A percentile compares a stretch with the other conserved stretches of the same genome.
These are phyloP conservation scores for Zygotorulaspora mrakii DNA, from an alignment of 1,139 yeast genomes.

Conservation along the genomic window DNA sequence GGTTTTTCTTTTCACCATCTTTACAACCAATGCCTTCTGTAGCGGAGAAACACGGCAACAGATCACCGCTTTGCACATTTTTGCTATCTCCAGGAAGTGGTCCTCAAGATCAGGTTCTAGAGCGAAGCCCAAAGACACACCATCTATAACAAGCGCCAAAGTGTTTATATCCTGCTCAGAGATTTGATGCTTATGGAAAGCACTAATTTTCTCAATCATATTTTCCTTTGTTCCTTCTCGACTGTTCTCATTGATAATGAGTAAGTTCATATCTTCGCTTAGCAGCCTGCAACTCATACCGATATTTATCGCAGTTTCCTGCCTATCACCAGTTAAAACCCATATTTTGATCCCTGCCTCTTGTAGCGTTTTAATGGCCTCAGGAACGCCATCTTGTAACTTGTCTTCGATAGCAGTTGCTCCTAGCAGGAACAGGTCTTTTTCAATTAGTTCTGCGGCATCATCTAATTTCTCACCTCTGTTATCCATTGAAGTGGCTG, in stretches of 20 bases:
- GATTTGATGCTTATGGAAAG: constrained; percentile 63
- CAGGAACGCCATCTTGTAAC: constrained; percentile 97
- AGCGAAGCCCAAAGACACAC: constrained; percentile 82
- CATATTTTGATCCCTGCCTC: constrained; percentile 95
- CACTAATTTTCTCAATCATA: constrained; percentile 68
- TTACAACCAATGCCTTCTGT: constrained; percentile 94
- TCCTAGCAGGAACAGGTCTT: constrained; percentile 74
- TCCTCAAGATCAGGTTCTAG: constrained; percentile 79
- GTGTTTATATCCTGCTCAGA: constrained; percentile 71
- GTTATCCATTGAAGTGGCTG: constrained; percentile 75
- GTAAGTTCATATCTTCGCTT: constrained; percentile 92
- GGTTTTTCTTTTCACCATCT: constrained; percentile 78
- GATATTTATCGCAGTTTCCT: constrained; percentile 97
- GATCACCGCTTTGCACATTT: constrained; percentile 87
- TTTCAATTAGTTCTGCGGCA: constrained; percentile 83
- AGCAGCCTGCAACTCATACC: constrained; percentile 96
- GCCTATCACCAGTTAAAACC: constrained; percentile 98
- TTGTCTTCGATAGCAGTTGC: constrained; percentile 99
- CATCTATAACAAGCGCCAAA: constrained; percentile 89
- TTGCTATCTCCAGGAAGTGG: constrained; percentile 72
- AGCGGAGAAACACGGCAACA: constrained; percentile 98
- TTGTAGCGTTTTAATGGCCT: constrained; percentile 89
- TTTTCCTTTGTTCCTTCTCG: constrained; percentile 71
- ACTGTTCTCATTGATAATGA: constrained; percentile 82
- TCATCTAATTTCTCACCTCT: constrained; percentile 74